Conservation (phyloP, 2,329 filamentous ascomycete species). For the Ophiognomonia clavigignenti-juglandacearum region DNA sequence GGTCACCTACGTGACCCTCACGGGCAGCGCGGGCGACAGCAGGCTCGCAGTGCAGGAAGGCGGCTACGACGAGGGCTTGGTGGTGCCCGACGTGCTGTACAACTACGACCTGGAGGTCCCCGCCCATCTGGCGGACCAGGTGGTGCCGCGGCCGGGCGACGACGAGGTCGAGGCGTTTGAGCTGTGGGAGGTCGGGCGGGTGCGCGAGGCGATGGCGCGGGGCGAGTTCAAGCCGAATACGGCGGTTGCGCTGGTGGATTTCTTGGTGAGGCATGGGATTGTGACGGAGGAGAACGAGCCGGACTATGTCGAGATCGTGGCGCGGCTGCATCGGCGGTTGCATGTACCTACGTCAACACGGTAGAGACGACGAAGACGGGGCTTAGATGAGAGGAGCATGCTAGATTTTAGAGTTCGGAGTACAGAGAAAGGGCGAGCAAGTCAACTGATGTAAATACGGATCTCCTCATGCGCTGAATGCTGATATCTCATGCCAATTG, state of each 20-base stretch:
- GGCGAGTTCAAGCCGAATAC: slow-evolving; percentile 85
- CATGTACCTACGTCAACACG: slow-evolving; percentile 30
- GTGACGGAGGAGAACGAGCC: slow-evolving; percentile 67
- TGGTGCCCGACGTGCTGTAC: slow-evolving; percentile 66
- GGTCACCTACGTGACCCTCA: slow-evolving; percentile 63
- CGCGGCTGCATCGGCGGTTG: slow-evolving; percentile 37
- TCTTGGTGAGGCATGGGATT: slow-evolving; percentile 72
- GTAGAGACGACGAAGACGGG: not conserved
- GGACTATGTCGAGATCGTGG: slow-evolving; percentile 65
- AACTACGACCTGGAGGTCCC: slow-evolving; percentile 64
- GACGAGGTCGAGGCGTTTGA: slow-evolving; percentile 75
- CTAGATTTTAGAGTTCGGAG: no score
- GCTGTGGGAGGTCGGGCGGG: slow-evolving; percentile 56
- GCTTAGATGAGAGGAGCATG: not conserved
- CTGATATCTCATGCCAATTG: no score
- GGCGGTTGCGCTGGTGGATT: slow-evolving; percentile 72
- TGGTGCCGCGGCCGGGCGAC: slow-evolving; percentile 64
- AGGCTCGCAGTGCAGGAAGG: slow-evolving; percentile 43
- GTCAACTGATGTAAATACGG: no score
- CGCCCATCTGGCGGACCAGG: slow-evolving; percentile 38
- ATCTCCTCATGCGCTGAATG: no score
- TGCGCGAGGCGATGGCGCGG: slow-evolving; percentile 55
- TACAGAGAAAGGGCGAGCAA: no score
- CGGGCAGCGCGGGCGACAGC: slow-evolving; percentile 57
- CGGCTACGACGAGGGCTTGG: slow-evolving; percentile 52